Conservation (phyloP, 2,329 filamentous ascomycete genomes). For the Epichloe gansuensis region DNA sequence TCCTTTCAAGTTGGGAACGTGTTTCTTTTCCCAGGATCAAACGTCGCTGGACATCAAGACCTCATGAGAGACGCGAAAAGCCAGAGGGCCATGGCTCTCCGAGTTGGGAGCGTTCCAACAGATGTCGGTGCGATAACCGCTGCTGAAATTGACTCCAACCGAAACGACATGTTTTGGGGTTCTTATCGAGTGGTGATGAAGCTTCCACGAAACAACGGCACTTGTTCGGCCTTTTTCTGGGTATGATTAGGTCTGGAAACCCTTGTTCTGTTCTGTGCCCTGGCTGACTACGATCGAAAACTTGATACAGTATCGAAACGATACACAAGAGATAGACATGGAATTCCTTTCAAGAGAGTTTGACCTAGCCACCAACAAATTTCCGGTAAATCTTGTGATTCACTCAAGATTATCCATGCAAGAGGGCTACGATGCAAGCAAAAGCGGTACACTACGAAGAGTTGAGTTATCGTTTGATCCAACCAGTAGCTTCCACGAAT, state of each 20-base stretch:
- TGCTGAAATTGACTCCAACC: constrained; percentile 49
- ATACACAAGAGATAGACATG: constrained; percentile 70
- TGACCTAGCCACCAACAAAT: constrained; percentile 33
- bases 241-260: constrained; percentile 23
- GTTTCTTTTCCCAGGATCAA: constrained; percentile 34
- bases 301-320: constrained; percentile 52
- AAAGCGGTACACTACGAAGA: constrained; percentile 44
- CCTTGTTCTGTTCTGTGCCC: background rate
- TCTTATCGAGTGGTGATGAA: constrained; percentile 57
- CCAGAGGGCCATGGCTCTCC: constrained; percentile 38
- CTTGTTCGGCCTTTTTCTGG: constrained; percentile 72
- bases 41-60: constrained; percentile 14
- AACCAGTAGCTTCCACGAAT: constrained; percentile 56
- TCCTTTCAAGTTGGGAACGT: constrained; percentile 46
- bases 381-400: constrained; percentile 60
- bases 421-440: constrained; percentile 48
- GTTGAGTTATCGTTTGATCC: constrained; percentile 54
- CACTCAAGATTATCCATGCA: constrained; percentile 49
- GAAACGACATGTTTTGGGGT: constrained; percentile 54
- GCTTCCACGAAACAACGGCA: constrained; percentile 46
- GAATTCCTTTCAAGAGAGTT: constrained; percentile 63
- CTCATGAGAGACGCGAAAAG: constrained; percentile 19
- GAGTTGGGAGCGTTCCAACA: constrained; percentile 32
- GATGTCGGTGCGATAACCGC: constrained; percentile 40
- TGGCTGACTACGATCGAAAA: background rate